phyloP scores from a whole-genome alignment of 805 yeast genomes.

The Barnettozyma botsteinii region DNA sequence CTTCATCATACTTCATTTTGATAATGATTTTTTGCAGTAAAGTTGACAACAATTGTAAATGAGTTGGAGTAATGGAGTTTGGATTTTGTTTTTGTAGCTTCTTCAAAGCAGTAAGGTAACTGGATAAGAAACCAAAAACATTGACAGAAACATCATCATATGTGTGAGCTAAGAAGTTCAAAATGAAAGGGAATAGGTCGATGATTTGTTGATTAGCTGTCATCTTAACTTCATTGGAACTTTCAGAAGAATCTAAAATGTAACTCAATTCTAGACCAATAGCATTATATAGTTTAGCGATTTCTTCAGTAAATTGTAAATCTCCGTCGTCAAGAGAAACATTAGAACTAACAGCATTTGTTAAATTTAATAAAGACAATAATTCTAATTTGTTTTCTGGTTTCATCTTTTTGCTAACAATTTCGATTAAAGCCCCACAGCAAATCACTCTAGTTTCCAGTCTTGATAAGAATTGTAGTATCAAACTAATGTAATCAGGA shows the following conservation, averaged over 20 bases:
- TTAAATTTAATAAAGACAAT: slow-evolving; percentile 60
- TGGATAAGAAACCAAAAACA: slow-evolving; percentile 75
- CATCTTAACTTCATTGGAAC: slow-evolving; percentile 31
- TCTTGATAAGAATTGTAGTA: slow-evolving; percentile 62
- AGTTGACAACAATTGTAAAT: slow-evolving; percentile 50
- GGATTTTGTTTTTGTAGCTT: slow-evolving; percentile 40
- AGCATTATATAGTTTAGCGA: slow-evolving; percentile 67
- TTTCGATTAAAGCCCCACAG: slow-evolving; percentile 50
- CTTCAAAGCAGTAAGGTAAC: slow-evolving; percentile 64
- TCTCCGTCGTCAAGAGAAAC: slow-evolving; percentile 40
- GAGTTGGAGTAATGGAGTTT: slow-evolving; percentile 32
- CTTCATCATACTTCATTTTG: slow-evolving; percentile 78
- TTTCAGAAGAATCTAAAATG: slow-evolving; percentile 53
- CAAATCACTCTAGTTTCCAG: slow-evolving; percentile 14
- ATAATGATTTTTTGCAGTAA: slow-evolving; percentile 63
- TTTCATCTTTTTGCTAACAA: slow-evolving; percentile 73
- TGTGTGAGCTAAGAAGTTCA: slow-evolving; percentile 69
- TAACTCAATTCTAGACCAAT: slow-evolving; percentile 73
- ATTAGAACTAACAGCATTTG: slow-evolving; percentile 40
- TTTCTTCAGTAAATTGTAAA: slow-evolving; percentile 65
- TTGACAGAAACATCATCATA: slow-evolving; percentile 86
- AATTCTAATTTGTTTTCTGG: slow-evolving; percentile 60
- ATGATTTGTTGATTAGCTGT: slow-evolving; percentile 46
- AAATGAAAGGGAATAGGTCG: slow-evolving; percentile 64
- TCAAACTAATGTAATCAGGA: slow-evolving; percentile 23